A percentile compares a stretch with the other conserved stretches of the same genome.
These are phyloP conservation scores for Venturia aucupariae DNA, from an alignment of 2,329 filamentous ascomycete species.

Conservation along the genomic window DNA sequence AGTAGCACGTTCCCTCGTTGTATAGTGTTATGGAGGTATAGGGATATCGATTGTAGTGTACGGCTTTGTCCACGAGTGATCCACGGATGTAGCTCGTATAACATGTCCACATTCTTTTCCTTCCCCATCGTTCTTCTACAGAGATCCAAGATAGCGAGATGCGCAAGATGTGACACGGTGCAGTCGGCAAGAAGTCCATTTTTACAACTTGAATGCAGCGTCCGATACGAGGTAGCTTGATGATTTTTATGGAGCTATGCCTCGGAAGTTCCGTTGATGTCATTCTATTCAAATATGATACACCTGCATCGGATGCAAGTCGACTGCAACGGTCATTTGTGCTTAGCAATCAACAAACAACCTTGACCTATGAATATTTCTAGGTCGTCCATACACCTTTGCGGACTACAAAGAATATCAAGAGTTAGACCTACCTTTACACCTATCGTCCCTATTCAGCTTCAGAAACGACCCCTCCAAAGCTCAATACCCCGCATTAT, in stretches of 20 bases:
- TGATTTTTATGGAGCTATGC: not conserved
- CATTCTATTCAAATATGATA: not conserved
- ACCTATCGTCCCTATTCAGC: not conserved
- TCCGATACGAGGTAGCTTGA: not conserved
- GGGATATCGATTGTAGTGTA: not conserved
- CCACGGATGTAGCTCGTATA: not conserved
- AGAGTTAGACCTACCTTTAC: not conserved
- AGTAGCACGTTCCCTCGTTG: not conserved
- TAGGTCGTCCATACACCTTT: not conserved
- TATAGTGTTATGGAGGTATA: not conserved
- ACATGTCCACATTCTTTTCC: no score
- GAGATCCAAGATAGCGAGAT: not conserved
- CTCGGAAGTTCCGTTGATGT: not conserved
- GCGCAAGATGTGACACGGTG: not conserved
- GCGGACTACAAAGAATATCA: not conserved
- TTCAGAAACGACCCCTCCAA: not conserved
- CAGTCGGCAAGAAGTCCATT: not conserved
- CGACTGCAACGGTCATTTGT: not conserved
- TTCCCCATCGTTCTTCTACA: no score
- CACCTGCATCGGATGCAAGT: not conserved
- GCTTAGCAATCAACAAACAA: not conserved
- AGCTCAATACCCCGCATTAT: slow-evolving; percentile 20
- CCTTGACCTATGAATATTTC: not conserved
- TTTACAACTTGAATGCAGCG: not conserved
- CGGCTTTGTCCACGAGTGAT: not conserved